phyloP scores from a whole-genome alignment of 305 asterid genomes.

The Fraxinus velutina region DNA sequence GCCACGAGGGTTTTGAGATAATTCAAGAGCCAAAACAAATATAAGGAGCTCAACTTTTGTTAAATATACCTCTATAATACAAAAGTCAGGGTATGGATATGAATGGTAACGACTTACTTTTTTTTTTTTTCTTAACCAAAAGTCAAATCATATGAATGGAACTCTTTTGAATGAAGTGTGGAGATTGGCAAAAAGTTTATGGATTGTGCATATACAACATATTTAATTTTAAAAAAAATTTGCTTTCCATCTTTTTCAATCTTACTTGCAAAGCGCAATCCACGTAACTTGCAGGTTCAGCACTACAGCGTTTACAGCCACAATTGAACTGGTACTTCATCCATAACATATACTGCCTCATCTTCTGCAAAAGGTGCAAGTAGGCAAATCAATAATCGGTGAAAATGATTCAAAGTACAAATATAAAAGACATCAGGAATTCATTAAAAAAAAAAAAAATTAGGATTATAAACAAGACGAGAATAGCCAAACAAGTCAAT shows the following conservation, averaged over 20 bases:
- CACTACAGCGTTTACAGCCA: constrained; percentile 56
- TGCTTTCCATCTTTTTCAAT: not conserved
- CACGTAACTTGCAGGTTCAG: constrained; percentile 41
- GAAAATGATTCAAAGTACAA: not conserved
- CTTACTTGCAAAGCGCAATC: constrained; percentile 61
- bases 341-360: constrained; percentile 60
- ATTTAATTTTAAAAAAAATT: not conserved
- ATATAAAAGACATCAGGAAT: not conserved
- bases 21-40: not conserved
- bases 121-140: not conserved
- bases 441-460: not conserved
- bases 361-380: constrained; percentile 39
- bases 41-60: not conserved
- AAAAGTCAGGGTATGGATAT: not conserved
- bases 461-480: not conserved
- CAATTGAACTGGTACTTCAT: constrained; percentile 56
- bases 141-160: not conserved
- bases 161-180: not conserved
- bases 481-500: not conserved
- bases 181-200: not conserved
- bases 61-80: not conserved
- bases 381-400: not conserved
- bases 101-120: not conserved
- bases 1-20: not conserved
- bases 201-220: not conserved